A percentile compares a stretch with the other conserved stretches of the same genome.
These are phyloP conservation scores for Pichia kudriavzevii DNA, from an alignment of 1,139 yeast species.

Conservation along the genomic window DNA sequence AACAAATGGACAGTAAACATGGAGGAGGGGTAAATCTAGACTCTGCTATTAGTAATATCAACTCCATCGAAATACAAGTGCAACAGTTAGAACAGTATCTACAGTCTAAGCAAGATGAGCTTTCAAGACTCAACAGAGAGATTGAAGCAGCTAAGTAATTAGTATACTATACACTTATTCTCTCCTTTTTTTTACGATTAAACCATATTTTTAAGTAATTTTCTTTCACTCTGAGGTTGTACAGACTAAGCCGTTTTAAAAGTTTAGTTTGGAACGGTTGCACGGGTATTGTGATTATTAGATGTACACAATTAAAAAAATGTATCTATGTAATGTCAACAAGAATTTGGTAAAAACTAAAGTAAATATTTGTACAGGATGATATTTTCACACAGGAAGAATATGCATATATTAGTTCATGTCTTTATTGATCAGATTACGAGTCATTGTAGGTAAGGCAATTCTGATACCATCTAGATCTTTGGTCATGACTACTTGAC, in stretches of 20 bases:
- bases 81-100: constrained; percentile 51
- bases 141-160: constrained; percentile 27
- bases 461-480: constrained; percentile 89
- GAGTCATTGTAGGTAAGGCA: constrained; percentile 96
- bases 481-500: constrained; percentile 85
- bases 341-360: background rate
- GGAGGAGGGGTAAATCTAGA: constrained; percentile 28
- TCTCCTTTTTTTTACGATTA: too few relatives aligned
- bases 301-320: too few relatives aligned
- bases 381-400: background rate
- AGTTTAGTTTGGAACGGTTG: too few relatives aligned
- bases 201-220: too few relatives aligned
- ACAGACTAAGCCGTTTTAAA: too few relatives aligned
- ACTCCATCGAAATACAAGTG: constrained; percentile 60
- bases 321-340: too few relatives aligned
- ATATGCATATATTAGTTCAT: constrained; percentile 7
- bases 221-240: too few relatives aligned
- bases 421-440: constrained; percentile 59
- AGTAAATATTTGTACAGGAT: background rate
- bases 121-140: constrained; percentile 39
- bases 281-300: too few relatives aligned
- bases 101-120: constrained; percentile 42
- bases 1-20: constrained; percentile 20
- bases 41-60: constrained; percentile 51
- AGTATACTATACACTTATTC: background rate